Evolutionary conservation across 2,329 filamentous ascomycete species (phyloP), one percentile per base, ranked within the genome.

Genomic region (Neonectria sp.): DNA sequence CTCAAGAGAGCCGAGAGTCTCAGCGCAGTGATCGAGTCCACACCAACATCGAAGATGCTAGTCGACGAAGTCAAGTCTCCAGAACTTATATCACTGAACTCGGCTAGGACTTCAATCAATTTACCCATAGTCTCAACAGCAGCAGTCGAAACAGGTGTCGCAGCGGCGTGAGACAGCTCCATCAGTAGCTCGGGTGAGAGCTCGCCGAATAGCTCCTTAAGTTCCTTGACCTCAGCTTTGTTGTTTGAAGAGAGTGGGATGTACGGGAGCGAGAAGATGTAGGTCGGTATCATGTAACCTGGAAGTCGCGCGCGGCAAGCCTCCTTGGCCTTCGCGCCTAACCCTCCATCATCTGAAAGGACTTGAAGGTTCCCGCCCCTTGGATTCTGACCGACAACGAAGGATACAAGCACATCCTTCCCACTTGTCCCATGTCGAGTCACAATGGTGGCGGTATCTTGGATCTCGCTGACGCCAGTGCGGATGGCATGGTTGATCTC

Each of bases 401-500:
- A 98, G 0, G 94, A 90, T 0, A 97, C 91, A 2, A 98, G 86
- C 49, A 96, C 89, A 64, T 97, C 94, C 73, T 93, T 95, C n/a
- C 91, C 89, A 67, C 93, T 91, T 6, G 87, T 89, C 0, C 83
- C 85, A 74, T 94, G 92, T 65, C 91, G 92, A 4, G 84, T 80
- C 1, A 98, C 93, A 15, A 97, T 82, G 0, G 95, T 97, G 3
- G 90, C 90, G 0, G 93, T 90, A 72, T 97, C 93, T 15, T 87
- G 83, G 9, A 96, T 81, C 1, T 82, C 82, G 0, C 79, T 69
- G 0, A 89, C 85, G 0, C 88, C 88, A 24, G 87, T 84, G 53
- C 90, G 90, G 73, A 97, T 94, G 9, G 92, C 89, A 55, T 95
- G 91, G 73, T 97, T 96, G 79, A 98, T 97, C 82, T 98, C 95